Evolutionary conservation across 164 flowering plant genomes (phyloP).

Genomic region (Aristolochia fimbriata): DNA sequence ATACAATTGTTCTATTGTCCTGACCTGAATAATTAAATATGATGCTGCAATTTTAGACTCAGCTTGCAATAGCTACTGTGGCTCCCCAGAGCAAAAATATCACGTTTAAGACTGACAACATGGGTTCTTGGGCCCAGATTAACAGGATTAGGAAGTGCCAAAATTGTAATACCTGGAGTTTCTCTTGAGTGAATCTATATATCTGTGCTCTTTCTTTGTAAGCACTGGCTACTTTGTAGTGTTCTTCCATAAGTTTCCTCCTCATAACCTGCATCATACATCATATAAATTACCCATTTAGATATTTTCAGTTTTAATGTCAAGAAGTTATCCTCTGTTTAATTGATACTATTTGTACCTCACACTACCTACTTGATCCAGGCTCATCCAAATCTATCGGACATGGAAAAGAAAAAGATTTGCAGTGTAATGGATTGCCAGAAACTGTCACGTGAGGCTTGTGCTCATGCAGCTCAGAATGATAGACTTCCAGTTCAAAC

Average conservation of each 20-base stretch:
- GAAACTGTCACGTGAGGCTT: constrained; percentile 82
- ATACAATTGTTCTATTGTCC: too few relatives aligned
- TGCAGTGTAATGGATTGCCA: constrained; percentile 97
- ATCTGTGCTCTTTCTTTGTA: neutral
- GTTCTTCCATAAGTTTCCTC: neutral
- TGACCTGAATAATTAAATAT: too few relatives aligned
- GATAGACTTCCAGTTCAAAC: constrained; percentile 91
- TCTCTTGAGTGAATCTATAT: too few relatives aligned
- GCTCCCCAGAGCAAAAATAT: too few relatives aligned
- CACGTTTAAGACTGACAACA: too few relatives aligned
- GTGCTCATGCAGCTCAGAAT: constrained; percentile 95
- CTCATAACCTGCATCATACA: neutral
- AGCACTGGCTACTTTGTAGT: too few relatives aligned
- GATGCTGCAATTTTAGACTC: too few relatives aligned
- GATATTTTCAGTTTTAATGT: neutral
- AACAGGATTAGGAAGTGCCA: too few relatives aligned
- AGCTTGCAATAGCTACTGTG: too few relatives aligned
- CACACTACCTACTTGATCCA: constrained; percentile 10
- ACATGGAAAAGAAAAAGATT: constrained; percentile 77
- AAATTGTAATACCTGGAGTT: too few relatives aligned
- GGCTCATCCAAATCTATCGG: constrained; percentile 82
- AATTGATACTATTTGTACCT: neutral
- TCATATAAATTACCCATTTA: neutral
- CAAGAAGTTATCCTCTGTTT: too few relatives aligned
- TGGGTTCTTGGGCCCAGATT: too few relatives aligned